phyloP scores from a whole-genome alignment of 305 asterid species.

The Fraxinus xanthoxyloides region DNA sequence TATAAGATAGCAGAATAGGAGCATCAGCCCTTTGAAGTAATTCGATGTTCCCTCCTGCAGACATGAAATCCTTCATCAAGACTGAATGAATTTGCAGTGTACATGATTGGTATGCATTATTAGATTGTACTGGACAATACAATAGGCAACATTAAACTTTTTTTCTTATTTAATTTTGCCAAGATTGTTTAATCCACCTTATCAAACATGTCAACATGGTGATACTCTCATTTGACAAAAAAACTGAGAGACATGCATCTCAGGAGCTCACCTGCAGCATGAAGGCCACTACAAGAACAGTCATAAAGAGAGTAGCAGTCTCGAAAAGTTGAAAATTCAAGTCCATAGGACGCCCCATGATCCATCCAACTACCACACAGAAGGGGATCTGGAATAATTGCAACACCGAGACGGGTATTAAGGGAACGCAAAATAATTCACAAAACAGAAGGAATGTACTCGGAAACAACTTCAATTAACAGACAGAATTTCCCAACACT shows the following conservation, averaged over 20 bases:
- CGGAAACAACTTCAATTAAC: neutral
- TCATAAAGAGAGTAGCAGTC: slow-evolving; percentile 76
- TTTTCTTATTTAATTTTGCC: neutral
- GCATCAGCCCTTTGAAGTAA: slow-evolving; percentile 86
- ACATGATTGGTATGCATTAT: neutral
- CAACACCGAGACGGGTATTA: neutral
- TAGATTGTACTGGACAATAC: neutral
- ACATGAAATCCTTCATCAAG: slow-evolving; percentile 8
- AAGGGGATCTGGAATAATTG: slow-evolving; percentile 61
- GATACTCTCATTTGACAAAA: neutral
- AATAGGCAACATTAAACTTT: neutral
- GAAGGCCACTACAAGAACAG: slow-evolving; percentile 77
- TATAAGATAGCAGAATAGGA: slow-evolving; percentile 74
- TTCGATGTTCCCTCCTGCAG: slow-evolving; percentile 85
- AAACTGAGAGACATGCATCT: neutral
- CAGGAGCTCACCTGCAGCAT: slow-evolving; percentile 60
- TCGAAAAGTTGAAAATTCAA: slow-evolving; percentile 78
- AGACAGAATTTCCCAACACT: neutral
- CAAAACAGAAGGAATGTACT: neutral
- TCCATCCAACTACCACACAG: slow-evolving; percentile 82
- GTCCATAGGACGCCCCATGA: slow-evolving; percentile 70
- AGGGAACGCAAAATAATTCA: neutral
- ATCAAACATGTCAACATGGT: neutral
- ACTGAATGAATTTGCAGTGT: neutral
- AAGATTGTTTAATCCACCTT: neutral